Evolutionary conservation across 352 stramenopile species (phyloP), one percentile per base, ranked within the genome.

Genomic region (Globisporangium iwayamae): DNA sequence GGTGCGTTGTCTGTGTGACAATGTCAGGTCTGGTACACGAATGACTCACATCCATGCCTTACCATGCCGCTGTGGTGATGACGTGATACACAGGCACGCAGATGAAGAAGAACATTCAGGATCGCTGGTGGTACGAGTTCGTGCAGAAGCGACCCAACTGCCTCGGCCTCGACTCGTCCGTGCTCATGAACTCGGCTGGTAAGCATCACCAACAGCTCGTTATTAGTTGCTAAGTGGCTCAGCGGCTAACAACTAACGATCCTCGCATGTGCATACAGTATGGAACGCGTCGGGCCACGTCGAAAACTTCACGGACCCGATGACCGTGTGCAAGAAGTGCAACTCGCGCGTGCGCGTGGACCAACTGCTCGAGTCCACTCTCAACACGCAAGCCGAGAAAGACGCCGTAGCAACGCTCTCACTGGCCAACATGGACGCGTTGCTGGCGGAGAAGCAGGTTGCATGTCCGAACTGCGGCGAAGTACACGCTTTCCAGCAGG

Each of bases 51-150:
- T 36, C 4, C 32, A 5, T 36, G 32, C 4, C 32, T 5, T 36
- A 0, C 7, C 32, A 36, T 36, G 4, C 4, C 32, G 32, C 32
- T 36, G 32, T 36, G 32, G 32, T 8, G 32, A 36, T 36, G 4
- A 36, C 7, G 3, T 25, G 14, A 18, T 28, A 28, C 34, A 28
- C 8, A 65, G 61, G 56, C 28, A 60, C 41, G 36, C 52, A 68
- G 68, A 91, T 99, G 71, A 99, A 99, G 73, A 97, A 97, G 68
- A 99, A 99, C 76, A 89, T 99, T 59, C 97, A 98, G 72, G 92
- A 98, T 63, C 78, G 80, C 1, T 99, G 96, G 94, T 99, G 96
- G 94, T 92, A 88, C 46, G 87, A 98, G 66, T 98, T 99, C 68
- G 96, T 99, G 43, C 89, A 97, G 62, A 85, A 83, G 54, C 78